Evolutionary conservation across 1,139 yeast genomes (phyloP).

Genomic region (Pneumocystis wakefieldiae): DNA sequence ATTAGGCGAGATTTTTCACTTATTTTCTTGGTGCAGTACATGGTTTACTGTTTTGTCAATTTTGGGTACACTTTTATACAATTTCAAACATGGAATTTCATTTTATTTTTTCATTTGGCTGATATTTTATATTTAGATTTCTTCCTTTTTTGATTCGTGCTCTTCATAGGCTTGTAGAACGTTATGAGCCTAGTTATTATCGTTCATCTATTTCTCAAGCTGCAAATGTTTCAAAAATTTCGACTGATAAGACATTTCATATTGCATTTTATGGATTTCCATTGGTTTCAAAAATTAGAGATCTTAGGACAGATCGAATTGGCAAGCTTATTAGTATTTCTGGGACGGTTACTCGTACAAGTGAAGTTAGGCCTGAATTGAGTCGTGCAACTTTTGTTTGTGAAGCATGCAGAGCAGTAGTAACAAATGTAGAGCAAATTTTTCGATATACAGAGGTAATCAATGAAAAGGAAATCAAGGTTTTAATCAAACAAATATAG

Average conservation of each 20-base stretch:
- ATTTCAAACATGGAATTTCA: too few species aligned
- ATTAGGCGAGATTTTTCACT: too few species aligned
- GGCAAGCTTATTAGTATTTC: conserved; percentile 75
- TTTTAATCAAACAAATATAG: conserved; percentile 5
- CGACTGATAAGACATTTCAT: conserved; percentile 63
- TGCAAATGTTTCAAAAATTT: conserved; percentile 19
- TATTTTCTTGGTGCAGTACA: too few species aligned
- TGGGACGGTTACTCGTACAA: conserved; percentile 93
- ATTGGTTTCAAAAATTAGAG: conserved; percentile 70
- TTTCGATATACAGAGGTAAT: conserved; percentile 67
- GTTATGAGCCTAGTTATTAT: conserved; percentile 46
- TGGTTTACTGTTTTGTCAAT: too few species aligned
- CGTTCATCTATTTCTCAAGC: conserved; percentile 9
- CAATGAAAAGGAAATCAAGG: neutral
- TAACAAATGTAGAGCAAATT: conserved; percentile 82
- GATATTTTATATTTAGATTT: neutral
- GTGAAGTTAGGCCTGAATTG: conserved; percentile 93
- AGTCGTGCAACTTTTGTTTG: conserved; percentile 79
- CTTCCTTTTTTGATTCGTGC: conserved; percentile 65
- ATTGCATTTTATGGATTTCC: conserved; percentile 84
- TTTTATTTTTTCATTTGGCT: neutral
- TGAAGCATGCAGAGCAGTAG: conserved; percentile 70
- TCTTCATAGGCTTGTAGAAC: conserved; percentile 53
- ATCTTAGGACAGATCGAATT: conserved; percentile 73
- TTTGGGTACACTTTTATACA: too few species aligned